Evolutionary conservation across 1,139 yeast species (phyloP), one percentile per base, ranked within the genome.

Genomic region (Debaryomyces psychrophilus): DNA sequence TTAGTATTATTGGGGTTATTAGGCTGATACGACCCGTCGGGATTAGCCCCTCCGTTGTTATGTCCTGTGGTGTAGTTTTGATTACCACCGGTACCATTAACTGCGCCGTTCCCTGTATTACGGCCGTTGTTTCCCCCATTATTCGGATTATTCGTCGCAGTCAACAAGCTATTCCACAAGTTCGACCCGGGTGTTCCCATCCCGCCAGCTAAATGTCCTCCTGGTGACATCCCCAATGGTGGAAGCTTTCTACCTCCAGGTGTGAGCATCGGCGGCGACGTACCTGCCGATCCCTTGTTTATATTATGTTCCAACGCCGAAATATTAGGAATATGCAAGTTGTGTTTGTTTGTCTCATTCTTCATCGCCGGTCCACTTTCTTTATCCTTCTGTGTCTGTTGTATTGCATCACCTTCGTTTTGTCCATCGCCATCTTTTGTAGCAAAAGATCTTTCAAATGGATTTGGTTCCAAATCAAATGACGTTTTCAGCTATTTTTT

Each of bases 371-470:
- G 43, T 8, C 46, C 45, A 14, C 41, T 43, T 22, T 42, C 38
- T 18, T 51, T 50, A 43, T 43, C 38, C 8, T 41, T 45, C 5
- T 40, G 43, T n/a, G 43, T 43, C 12, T 41, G 22, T 5, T 20
- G 22, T 20, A 20, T 42, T 11, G 34, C 43, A 26, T 37, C 37
- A 22, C 37, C 39, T 23, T 52, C 51, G 43, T 44, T 33, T n/a
- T 43, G 12, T 29, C 41, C 44, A 9, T 51, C 53, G 33, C 55
- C 50, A 27, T 71, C 77, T 46, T 82, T 84, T 29, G 71, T 58
- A 28, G 97, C 97, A 69, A 93, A 93, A 41, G 97, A 89, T 63
- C 87, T 85, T 66, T 93, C 99, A 61, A 93, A 93, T 2, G 98
- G 99, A 60, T 93, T 93, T 4, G 95, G 97, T 64, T 93, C 99